Conservation (phyloP, 257 asterid species). For the Jacaranda copaia region DNA sequence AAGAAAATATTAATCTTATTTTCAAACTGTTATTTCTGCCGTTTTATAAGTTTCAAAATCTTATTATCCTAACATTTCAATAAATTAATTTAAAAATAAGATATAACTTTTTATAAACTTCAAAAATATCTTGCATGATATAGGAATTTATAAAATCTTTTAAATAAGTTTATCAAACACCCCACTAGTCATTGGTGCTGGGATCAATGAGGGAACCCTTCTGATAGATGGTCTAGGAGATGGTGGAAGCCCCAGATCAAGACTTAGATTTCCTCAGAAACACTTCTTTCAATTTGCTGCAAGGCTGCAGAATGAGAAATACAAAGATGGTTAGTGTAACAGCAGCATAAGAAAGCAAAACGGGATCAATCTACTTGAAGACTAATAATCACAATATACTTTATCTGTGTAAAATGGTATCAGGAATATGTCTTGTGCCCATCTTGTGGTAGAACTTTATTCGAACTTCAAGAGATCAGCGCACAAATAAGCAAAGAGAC, state of each 20-base stretch:
- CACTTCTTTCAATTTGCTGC: slow-evolving; percentile 3
- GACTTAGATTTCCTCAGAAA: not conserved
- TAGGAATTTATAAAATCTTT: no score
- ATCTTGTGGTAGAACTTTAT: not conserved
- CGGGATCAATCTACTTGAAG: not conserved
- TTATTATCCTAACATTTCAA: no score
- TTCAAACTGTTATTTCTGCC: no score
- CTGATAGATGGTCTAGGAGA: slow-evolving; percentile 1
- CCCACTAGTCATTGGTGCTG: not conserved
- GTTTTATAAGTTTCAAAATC: no score
- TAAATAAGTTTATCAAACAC: no score
- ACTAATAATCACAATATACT: not conserved
- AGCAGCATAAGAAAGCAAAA: not conserved
- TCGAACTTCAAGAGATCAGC: not conserved
- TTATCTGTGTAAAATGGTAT: not conserved
- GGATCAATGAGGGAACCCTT: not conserved
- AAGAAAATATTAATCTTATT: no score
- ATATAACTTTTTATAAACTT: no score
- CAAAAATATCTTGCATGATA: no score
- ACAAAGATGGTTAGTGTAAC: not conserved
- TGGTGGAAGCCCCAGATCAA: slow-evolving; percentile 3
- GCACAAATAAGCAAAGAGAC: not conserved
- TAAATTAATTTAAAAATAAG: no score
- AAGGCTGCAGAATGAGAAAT: slow-evolving; percentile 9
- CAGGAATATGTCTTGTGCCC: not conserved